These are phyloP conservation scores for Singerocomus inundabilis DNA, from an alignment of 1,284 basidiomycete genomes.

Conservation along the genomic window DNA sequence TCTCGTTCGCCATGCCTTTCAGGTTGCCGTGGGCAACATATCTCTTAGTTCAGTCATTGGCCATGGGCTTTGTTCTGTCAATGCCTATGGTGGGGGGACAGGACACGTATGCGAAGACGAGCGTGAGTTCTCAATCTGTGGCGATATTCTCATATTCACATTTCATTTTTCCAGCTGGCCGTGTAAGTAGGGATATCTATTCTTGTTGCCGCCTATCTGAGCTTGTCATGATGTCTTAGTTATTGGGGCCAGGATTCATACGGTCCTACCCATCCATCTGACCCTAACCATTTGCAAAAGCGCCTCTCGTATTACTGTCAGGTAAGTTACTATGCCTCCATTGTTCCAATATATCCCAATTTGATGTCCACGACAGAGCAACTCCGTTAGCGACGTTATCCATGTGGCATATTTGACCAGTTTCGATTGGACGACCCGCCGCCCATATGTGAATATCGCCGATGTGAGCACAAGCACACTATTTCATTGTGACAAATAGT, in stretches of 20 bases:
- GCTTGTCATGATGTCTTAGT: constrained; percentile 8
- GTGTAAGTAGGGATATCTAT: constrained; percentile 13
- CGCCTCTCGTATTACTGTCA: constrained; percentile 29
- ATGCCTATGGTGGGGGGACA: constrained; percentile 15
- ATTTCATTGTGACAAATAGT: neutral
- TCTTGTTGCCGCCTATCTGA: neutral
- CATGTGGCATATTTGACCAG: constrained; percentile 60
- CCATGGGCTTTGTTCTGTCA: neutral
- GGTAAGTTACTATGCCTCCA: constrained; percentile 3
- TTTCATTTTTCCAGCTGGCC: constrained; percentile 21
- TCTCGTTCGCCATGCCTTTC: neutral
- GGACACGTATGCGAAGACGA: constrained; percentile 23
- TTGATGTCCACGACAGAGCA: constrained; percentile 5
- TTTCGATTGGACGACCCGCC: constrained; percentile 52
- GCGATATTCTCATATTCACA: neutral
- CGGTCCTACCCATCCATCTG: constrained; percentile 23
- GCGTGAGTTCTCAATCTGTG: constrained; percentile 19
- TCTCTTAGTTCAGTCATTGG: neutral
- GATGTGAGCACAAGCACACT: constrained; percentile 41
- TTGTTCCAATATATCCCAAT: neutral
- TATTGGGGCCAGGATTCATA: constrained; percentile 37
- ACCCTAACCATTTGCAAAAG: constrained; percentile 31
- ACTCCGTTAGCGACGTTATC: constrained; percentile 38
- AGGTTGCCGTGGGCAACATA: neutral
- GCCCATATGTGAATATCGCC: constrained; percentile 60